Percentiles rank a stretch among this genome's conserved stretches.
These are phyloP conservation scores for Penicillium subrubescens DNA, from an alignment of 495 filamentous ascomycete genomes.

Conservation along the genomic window DNA sequence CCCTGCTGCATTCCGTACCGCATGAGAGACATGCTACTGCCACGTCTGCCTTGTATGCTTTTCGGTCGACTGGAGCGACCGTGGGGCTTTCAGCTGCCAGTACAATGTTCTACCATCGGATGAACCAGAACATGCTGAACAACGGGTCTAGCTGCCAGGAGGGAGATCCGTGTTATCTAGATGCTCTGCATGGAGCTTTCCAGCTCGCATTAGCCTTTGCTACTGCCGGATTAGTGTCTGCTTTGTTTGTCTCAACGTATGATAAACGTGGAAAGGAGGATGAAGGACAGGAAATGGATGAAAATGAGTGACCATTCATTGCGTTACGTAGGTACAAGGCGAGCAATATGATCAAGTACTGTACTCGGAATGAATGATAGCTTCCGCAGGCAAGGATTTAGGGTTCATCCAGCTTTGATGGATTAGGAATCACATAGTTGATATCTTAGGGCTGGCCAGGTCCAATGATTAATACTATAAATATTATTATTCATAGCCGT, in stretches of 20 bases:
- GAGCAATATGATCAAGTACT: not conserved
- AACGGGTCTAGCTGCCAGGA: not conserved
- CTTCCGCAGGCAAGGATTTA: too few relatives aligned
- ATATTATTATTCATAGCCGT: not conserved
- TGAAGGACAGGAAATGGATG: not conserved
- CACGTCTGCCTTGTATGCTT: constrained; percentile 21
- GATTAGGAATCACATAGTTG: not conserved
- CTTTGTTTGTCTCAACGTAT: constrained; percentile 3
- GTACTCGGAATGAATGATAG: not conserved
- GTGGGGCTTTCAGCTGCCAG: constrained; percentile 15
- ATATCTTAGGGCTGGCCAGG: not conserved
- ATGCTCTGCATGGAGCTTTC: constrained; percentile 15
- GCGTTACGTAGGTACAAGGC: too few relatives aligned
- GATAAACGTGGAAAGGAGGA: not conserved
- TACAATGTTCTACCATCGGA: constrained; percentile 9
- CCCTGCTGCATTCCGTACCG: constrained; percentile 16
- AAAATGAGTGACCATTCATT: not conserved
- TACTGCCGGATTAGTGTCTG: constrained; percentile 3
- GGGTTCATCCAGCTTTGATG: not conserved
- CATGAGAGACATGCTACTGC: constrained; percentile 17
- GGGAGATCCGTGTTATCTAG: constrained; percentile 12
- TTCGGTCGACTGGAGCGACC: constrained; percentile 18
- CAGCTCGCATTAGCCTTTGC: constrained; percentile 2
- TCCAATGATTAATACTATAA: not conserved
- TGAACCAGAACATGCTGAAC: not conserved